Base-by-base conservation (phyloP, 2,329 filamentous ascomycete genomes). In the Trichoderma atroviride region DNA sequence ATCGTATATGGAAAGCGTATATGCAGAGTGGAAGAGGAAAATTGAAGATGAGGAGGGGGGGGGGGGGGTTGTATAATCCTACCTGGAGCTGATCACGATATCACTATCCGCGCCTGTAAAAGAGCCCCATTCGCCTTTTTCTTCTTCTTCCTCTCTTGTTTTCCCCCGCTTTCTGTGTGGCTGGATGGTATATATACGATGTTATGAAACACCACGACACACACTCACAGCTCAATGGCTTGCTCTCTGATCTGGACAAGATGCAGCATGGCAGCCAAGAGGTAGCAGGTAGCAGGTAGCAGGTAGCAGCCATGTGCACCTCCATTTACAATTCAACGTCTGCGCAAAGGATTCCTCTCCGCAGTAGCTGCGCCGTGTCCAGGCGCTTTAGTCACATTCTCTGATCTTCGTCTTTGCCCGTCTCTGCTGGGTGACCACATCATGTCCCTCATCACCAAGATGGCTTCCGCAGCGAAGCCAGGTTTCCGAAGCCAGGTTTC, bases 111-210 rank as follows among this genome's bases (percentile, higher is more conserved):
- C 50, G 47, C 37, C 52, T 50, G 61, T 35, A 55, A 50, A 19
- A 29, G 35, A 52, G 22, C 55, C 31, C 57, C 47, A 61, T 57
- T 61, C 60, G 43, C 37, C 57, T 29, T 47, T 7, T 7, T 19
- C n/a, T n/a, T 35, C 11, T 14, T 14, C 9, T 33, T 11, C 33
- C 40, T 13, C 9, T 50, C 9, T 24, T 50, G 3, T 13, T 9
- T 40, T 62, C 59, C 65, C 65, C 65, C 65, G 65, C 65, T 68
- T 68, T 56, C 57, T 56, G 29, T 40, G 11, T 31, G 16, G 55
- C 35, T 31, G 55, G 58, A 52, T 55, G 64, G 50, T 58, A 37
- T 50, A 27, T 50, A 57, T 58, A 16, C 19, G 40, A 61, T 50
- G 59, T 27, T 63, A 47, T 63, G 60, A 63, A 63, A 53, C 60